phyloP scores from a whole-genome alignment of 805 yeast genomes.

The Nakazawaea sp. region DNA sequence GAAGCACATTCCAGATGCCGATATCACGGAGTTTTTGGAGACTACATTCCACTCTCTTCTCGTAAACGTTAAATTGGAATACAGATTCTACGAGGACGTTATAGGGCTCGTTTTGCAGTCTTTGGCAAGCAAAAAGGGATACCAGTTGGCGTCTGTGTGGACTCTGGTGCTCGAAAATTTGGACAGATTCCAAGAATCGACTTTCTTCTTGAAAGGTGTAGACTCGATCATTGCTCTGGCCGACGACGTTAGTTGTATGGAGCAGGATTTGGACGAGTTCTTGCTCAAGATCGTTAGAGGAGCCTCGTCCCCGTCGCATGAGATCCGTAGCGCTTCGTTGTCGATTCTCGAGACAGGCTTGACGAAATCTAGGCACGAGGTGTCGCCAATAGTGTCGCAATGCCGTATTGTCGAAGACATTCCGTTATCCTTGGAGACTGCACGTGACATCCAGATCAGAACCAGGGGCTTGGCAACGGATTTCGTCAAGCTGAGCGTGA shows the following conservation, averaged over 20 bases:
- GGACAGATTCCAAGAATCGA: slow-evolving; percentile 25
- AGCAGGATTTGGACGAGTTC: slow-evolving; percentile 12
- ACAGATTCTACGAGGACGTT: slow-evolving; percentile 31
- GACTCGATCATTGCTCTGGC: slow-evolving; percentile 17
- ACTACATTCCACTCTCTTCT: slow-evolving; percentile 14
- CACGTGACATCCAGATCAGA: slow-evolving; percentile 70
- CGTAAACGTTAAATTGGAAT: slow-evolving; percentile 1
- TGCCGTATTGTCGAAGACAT: slow-evolving; percentile 61
- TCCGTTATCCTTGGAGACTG: slow-evolving; percentile 61
- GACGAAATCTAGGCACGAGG: slow-evolving; percentile 23
- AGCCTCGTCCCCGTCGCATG: slow-evolving; percentile 42
- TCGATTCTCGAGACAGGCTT: slow-evolving; percentile 34
- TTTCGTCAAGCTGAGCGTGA: slow-evolving; percentile 23
- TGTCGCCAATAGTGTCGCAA: slow-evolving; percentile 37
- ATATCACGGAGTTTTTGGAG: slow-evolving; percentile 18
- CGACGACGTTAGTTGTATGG: slow-evolving; percentile 12
- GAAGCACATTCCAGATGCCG: slow-evolving; percentile 25
- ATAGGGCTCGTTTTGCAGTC: slow-evolving; percentile 32
- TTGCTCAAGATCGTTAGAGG: slow-evolving; percentile 25
- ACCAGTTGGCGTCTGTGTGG: slow-evolving; percentile 14
- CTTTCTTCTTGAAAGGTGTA: slow-evolving; percentile 30
- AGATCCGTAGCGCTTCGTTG: slow-evolving; percentile 39
- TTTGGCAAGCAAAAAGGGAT: slow-evolving; percentile 20
- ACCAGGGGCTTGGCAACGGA: slow-evolving; percentile 50
- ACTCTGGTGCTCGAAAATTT: slow-evolving; percentile 18